phyloP scores from a whole-genome alignment of 805 yeast species.

The Ogataea haglerorum region DNA sequence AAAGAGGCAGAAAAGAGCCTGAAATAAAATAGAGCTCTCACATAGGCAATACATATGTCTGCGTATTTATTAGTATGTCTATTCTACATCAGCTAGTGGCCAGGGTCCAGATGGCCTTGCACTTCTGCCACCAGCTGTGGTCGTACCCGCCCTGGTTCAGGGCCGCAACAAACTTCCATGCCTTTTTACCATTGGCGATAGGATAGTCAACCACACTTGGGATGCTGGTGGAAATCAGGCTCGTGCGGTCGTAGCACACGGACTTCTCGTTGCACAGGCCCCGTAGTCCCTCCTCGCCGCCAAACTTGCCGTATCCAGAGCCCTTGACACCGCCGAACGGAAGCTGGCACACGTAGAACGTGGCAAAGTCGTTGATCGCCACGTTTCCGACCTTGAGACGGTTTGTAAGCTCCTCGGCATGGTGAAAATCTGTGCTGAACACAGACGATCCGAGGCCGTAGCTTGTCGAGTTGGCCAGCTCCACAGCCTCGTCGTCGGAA shows the following conservation, averaged over 20 bases:
- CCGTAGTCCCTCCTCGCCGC: conserved; percentile 94
- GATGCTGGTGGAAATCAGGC: conserved; percentile 74
- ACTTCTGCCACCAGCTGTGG: conserved; percentile 63
- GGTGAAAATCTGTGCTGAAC: conserved; percentile 62
- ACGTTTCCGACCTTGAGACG: conserved; percentile 80
- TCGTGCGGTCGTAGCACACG: conserved; percentile 77
- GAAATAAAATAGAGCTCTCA: conserved; percentile 11
- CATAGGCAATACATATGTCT: too few species aligned
- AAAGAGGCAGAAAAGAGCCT: conserved; percentile 49
- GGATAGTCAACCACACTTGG: conserved; percentile 94
- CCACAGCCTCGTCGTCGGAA: conserved; percentile 62
- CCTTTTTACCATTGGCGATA: conserved; percentile 69
- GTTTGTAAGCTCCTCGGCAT: conserved; percentile 61
- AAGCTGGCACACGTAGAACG: conserved; percentile 89
- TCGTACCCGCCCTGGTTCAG: conserved; percentile 85
- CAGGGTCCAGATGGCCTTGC: conserved; percentile 50
- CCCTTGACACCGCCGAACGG: conserved; percentile 96
- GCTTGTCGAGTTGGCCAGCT: conserved; percentile 76
- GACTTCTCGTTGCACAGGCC: conserved; percentile 88
- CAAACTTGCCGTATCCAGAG: conserved; percentile 96
- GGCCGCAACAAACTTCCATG: conserved; percentile 84
- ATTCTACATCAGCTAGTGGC: conserved; percentile 39
- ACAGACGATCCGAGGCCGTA: conserved; percentile 93
- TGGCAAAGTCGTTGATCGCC: conserved; percentile 96
- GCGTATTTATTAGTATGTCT: background rate